phyloP scores from a whole-genome alignment of 139 green algal species.

The Chlorella sp. region DNA sequence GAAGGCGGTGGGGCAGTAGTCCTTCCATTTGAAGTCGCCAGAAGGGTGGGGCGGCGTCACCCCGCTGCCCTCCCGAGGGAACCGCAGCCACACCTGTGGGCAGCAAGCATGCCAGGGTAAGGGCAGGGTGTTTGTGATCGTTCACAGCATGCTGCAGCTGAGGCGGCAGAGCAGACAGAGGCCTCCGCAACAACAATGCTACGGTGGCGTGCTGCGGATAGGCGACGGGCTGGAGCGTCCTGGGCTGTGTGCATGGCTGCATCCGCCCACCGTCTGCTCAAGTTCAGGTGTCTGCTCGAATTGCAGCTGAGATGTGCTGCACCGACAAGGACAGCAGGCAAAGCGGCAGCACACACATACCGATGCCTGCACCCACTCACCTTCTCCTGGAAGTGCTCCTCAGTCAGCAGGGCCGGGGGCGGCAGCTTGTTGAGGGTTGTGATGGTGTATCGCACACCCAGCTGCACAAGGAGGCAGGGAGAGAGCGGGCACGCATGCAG shows the following conservation, averaged over 20 bases:
- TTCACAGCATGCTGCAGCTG: background rate
- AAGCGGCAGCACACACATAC: background rate
- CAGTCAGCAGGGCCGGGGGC: slow-evolving; percentile 44
- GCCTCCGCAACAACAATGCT: too few species aligned
- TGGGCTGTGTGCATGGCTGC: too few species aligned
- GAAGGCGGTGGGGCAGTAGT: slow-evolving; percentile 84
- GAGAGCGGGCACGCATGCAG: too few species aligned
- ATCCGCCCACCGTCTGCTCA: too few species aligned
- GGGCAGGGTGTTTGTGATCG: too few species aligned
- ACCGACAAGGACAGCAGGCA: background rate
- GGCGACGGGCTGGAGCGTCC: too few species aligned
- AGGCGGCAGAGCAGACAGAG: background rate
- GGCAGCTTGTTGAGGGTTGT: slow-evolving; percentile 45
- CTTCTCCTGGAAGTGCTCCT: slow-evolving; percentile 46
- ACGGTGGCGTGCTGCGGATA: too few species aligned
- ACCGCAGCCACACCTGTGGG: slow-evolving; percentile 65
- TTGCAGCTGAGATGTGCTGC: too few species aligned
- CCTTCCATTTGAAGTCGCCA: slow-evolving; percentile 94
- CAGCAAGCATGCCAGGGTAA: background rate
- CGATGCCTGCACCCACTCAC: background rate
- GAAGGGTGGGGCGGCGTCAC: slow-evolving; percentile 55
- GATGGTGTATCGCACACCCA: slow-evolving; percentile 78
- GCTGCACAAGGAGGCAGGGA: too few species aligned
- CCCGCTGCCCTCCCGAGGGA: slow-evolving; percentile 52
- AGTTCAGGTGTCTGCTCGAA: too few species aligned